These are phyloP conservation scores for Rhizophora apiculata DNA, from an alignment of 345 rosid genomes.

Conservation along the genomic window DNA sequence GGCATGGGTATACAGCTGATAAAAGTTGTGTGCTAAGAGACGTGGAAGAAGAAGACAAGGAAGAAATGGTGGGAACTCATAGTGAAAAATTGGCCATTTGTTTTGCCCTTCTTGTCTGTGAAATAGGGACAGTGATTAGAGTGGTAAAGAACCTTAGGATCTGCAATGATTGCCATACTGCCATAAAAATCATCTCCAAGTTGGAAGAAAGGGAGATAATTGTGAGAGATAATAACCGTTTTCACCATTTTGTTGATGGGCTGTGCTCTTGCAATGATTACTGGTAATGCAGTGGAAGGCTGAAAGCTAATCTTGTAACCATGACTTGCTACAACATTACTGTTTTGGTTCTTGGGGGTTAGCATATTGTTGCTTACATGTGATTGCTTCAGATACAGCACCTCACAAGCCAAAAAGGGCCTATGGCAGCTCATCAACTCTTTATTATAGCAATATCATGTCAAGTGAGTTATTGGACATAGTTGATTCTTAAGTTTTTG, in stretches of 20 bases:
- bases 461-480: no score
- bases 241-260: constrained; percentile 40
- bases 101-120: constrained; percentile 40
- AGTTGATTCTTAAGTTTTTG: no score
- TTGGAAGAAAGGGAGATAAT: constrained; percentile 33
- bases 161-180: constrained; percentile 37
- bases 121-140: constrained; percentile 31
- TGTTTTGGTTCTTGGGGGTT: no score
- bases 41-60: constrained; percentile 48
- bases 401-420: no score
- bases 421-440: no score
- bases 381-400: no score
- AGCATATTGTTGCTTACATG: no score
- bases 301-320: no score
- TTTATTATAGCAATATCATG: no score
- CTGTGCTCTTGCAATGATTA: constrained; percentile 40
- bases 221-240: constrained; percentile 41
- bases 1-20: constrained; percentile 32
- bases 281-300: constrained; percentile 24
- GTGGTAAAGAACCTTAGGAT: constrained; percentile 43
- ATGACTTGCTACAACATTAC: no score
- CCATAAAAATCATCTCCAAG: constrained; percentile 33
- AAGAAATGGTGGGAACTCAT: constrained; percentile 38
- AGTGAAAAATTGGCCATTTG: constrained; percentile 43
- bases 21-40: constrained; percentile 40